Evolutionary conservation across 257 asterid genomes (phyloP), one percentile per base, ranked within the genome.

Genomic region (Petunia secreta): DNA sequence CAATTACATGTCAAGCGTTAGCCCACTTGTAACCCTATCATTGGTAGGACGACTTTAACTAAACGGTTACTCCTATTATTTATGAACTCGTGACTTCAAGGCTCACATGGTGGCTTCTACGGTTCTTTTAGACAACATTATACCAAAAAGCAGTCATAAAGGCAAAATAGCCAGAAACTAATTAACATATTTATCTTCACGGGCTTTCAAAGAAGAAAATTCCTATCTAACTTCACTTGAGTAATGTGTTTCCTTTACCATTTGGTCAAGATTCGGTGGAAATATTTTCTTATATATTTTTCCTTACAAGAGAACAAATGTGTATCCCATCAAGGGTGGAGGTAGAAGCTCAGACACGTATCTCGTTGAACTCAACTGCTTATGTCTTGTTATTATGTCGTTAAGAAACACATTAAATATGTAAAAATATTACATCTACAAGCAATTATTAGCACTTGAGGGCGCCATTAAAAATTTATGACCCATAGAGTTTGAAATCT

Each of bases 11-110:
- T 54, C 5, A 38, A 38, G 77, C 67, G 8, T 46, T 8, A 48
- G 60, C 77, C 77, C 60, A 71, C 77, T 60, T 25, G 9, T 38
- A 25, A 71, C 44, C 34, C 4, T 71, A 71, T 71, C 77, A 5
- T 50, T 71, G 34, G 50, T 71, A 10, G 41, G 48, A 0, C 25
- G 25, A 25, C 25, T 25, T 25, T 25, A 25, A 25, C 25, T 25
- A 25, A 25, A 25, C 25, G 25, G 25, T 25, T 25, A 25, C 25
- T 25, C 25, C 25, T 25, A 25, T 25, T 25, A 25, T 25, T 25
- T 25, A 25, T 25, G 71, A 63, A 39, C 1, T 11, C 10, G 4
- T 59, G 38, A 55, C 34, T 4, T 14, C 4, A 55, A 6, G 0
- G 60, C 15, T 14, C 15, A 2, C 11, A 55, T 55, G 13, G 2